Evolutionary conservation across 164 flowering plant species (phyloP).

Genomic region (Magnolia kwangsiensis): DNA sequence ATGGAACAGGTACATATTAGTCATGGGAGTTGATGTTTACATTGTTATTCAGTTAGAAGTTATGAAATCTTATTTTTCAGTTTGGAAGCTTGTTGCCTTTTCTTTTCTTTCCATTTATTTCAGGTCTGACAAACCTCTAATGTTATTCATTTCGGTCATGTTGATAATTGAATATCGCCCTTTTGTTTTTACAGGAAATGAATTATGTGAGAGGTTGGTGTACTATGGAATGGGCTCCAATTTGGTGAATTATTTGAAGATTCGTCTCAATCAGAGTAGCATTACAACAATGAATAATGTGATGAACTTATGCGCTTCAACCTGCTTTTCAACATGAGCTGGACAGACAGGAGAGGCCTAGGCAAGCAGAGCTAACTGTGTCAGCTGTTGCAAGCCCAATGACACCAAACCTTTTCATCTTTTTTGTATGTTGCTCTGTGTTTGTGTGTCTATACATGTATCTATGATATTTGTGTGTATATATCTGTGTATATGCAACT

Average conservation of each 20-base stretch:
- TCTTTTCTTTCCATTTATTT: background rate
- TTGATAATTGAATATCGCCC: conserved; percentile 4
- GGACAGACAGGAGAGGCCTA: too few species aligned
- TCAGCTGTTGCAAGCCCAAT: too few species aligned
- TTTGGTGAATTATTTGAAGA: conserved; percentile 30
- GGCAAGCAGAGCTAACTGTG: too few species aligned
- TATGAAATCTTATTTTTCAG: background rate
- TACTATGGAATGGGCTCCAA: conserved; percentile 42
- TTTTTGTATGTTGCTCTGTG: too few species aligned
- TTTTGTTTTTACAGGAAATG: conserved; percentile 25
- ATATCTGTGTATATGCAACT: too few species aligned
- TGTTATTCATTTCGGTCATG: background rate
- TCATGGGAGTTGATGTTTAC: too few species aligned
- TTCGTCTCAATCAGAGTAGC: conserved; percentile 24
- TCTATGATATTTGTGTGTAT: too few species aligned
- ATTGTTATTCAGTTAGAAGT: background rate
- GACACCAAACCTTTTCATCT: too few species aligned
- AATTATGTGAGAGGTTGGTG: conserved; percentile 40
- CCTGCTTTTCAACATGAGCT: too few species aligned
- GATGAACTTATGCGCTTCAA: conserved; percentile 12
- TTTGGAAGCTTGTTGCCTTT: background rate
- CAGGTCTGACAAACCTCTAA: too few species aligned
- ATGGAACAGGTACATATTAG: too few species aligned
- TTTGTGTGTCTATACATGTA: too few species aligned
- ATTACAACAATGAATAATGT: conserved; percentile 29